phyloP scores from a whole-genome alignment of 495 filamentous ascomycete species.

The Neurospora tetraspora region DNA sequence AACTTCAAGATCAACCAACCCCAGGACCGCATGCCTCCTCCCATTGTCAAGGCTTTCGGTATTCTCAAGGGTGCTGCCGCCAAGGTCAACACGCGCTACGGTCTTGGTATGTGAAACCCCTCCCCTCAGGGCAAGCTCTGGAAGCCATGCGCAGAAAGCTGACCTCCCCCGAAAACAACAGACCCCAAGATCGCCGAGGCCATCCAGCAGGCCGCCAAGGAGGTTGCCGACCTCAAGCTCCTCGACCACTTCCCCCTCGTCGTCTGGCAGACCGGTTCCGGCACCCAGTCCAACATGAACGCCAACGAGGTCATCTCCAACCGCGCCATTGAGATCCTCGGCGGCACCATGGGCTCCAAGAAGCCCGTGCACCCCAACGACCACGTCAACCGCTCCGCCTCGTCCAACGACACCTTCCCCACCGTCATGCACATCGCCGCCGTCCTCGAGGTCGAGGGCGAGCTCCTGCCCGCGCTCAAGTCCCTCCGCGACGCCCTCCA shows the following conservation, averaged over 20 bases:
- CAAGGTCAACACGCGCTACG: slow-evolving; percentile 89
- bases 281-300: slow-evolving; percentile 99
- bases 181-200: slow-evolving; percentile 88
- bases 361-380: slow-evolving; percentile 99
- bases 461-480: slow-evolving; percentile 72
- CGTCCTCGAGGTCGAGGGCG: slow-evolving; percentile 81
- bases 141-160: slow-evolving; percentile 9
- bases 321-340: slow-evolving; percentile 95
- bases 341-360: slow-evolving; percentile 88
- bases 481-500: slow-evolving; percentile 74
- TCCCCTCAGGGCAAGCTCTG: slow-evolving; percentile 1
- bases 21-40: slow-evolving; percentile 94
- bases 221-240: slow-evolving; percentile 90
- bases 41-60: slow-evolving; percentile 86
- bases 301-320: slow-evolving; percentile 99
- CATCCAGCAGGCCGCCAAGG: slow-evolving; percentile 86
- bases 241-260: slow-evolving; percentile 97
- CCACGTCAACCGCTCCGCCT: slow-evolving; percentile 98
- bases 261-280: slow-evolving; percentile 98
- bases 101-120: slow-evolving; percentile 63
- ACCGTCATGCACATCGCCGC: slow-evolving; percentile 99
- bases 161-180: slow-evolving; percentile 18
- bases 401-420: slow-evolving; percentile 98
- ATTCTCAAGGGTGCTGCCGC: slow-evolving; percentile 96
- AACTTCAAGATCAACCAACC: slow-evolving; percentile 99